Evolutionary conservation across 495 filamentous ascomycete genomes (phyloP).

Genomic region (Penicillium parvum): DNA sequence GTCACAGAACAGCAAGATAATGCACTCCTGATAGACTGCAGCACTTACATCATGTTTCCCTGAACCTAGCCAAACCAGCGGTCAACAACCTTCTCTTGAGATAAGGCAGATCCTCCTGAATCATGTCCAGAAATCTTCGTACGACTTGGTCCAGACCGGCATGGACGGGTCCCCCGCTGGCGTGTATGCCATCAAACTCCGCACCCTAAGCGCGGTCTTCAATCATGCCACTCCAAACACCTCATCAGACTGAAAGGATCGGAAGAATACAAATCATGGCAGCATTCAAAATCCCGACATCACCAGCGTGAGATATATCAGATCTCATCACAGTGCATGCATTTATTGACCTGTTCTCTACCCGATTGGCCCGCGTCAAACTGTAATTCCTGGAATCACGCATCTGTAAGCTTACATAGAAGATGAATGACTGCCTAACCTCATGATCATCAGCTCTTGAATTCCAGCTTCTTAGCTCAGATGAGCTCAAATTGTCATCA

Average conservation of each 20-base stretch:
- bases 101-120: constrained; percentile 2
- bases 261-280: neutral
- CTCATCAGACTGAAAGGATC: no score
- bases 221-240: no score
- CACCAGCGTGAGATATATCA: constrained; percentile 3
- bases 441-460: no score
- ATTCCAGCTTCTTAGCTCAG: neutral
- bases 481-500: no score
- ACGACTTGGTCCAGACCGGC: no score
- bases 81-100: constrained; percentile 3
- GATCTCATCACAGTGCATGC: constrained; percentile 2
- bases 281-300: neutral
- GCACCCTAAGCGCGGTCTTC: no score
- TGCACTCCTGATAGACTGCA: neutral
- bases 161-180: no score
- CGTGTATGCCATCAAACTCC: no score
- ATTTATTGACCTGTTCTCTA: neutral
- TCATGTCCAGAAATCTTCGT: constrained; percentile 2
- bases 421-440: no score
- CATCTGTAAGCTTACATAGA: constrained; percentile 2
- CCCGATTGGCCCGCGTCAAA: neutral
- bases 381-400: neutral
- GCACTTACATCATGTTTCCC: neutral
- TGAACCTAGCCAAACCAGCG: constrained; percentile 1
- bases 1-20: neutral